Percentiles rank a stretch among this genome's conserved stretches.
These are phyloP conservation scores for Nicotiana paniculata DNA, from an alignment of 257 asterid genomes.

Conservation along the genomic window DNA sequence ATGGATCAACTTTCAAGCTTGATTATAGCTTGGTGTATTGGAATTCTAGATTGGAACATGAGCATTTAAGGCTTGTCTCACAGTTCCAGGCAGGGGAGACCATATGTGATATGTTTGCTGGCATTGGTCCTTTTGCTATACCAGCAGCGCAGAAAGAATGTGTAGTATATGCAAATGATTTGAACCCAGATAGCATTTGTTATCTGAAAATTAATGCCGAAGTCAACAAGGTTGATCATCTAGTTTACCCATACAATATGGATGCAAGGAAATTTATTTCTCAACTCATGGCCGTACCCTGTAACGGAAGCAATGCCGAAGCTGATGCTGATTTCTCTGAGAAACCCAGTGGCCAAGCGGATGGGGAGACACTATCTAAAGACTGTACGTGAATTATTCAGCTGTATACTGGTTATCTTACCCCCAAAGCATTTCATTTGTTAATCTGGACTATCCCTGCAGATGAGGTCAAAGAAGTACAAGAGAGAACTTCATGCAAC, in stretches of 20 bases:
- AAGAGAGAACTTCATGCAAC: conserved; percentile 18
- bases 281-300: conserved; percentile 50
- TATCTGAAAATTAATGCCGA: conserved; percentile 81
- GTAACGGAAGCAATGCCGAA: conserved; percentile 34
- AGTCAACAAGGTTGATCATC: conserved; percentile 65
- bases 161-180: conserved; percentile 79
- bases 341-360: conserved; percentile 19
- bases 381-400: conserved; percentile 32
- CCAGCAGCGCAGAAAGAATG: conserved; percentile 98
- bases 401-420: background rate
- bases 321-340: conserved; percentile 29
- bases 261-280: conserved; percentile 73
- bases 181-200: conserved; percentile 78
- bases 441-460: conserved; percentile 22
- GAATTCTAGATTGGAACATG: conserved; percentile 96
- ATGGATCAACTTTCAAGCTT: conserved; percentile 85
- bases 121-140: conserved; percentile 90
- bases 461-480: conserved; percentile 40
- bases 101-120: conserved; percentile 92
- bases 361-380: conserved; percentile 23
- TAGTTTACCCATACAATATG: conserved; percentile 64
- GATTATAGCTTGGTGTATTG: conserved; percentile 92
- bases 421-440: background rate
- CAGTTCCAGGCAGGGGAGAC: conserved; percentile 63
- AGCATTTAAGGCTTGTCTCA: conserved; percentile 75